Evolutionary conservation across 106 monocot species (phyloP).

Genomic region (Hemerocallis citrina): DNA sequence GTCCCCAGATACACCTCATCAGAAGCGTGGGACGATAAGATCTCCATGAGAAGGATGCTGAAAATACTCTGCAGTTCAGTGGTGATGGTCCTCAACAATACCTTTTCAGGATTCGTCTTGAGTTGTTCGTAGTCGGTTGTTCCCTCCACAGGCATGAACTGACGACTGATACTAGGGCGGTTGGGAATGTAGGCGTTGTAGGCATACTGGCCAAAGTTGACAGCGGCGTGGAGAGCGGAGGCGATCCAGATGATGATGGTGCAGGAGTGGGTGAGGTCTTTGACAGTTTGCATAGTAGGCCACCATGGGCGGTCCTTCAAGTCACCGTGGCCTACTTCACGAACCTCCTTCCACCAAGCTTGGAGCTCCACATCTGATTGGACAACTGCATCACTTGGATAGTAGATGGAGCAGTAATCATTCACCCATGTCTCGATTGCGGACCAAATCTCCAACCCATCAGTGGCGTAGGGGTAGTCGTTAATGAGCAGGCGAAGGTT

Average conservation of each 20-base stretch:
- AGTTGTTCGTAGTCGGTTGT: slow-evolving; percentile 38
- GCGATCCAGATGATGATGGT: slow-evolving; percentile 78
- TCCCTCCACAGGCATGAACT: slow-evolving; percentile 58
- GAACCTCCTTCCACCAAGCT: slow-evolving; percentile 64
- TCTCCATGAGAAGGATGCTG: slow-evolving; percentile 44
- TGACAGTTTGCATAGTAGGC: slow-evolving; percentile 38
- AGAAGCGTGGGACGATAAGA: slow-evolving; percentile 62
- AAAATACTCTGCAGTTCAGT: slow-evolving; percentile 41
- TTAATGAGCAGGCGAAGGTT: slow-evolving; percentile 43
- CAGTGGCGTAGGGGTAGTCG: slow-evolving; percentile 62
- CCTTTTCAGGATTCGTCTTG: slow-evolving; percentile 35
- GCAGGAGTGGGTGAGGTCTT: slow-evolving; percentile 31
- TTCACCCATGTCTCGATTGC: slow-evolving; percentile 68
- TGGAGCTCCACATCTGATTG: slow-evolving; percentile 34
- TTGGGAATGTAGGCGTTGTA: slow-evolving; percentile 71
- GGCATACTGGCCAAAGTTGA: slow-evolving; percentile 82
- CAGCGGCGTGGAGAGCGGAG: slow-evolving; percentile 80
- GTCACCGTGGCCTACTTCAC: slow-evolving; percentile 76
- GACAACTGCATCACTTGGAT: slow-evolving; percentile 22
- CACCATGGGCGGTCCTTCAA: slow-evolving; percentile 72
- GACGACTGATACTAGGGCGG: slow-evolving; percentile 58
- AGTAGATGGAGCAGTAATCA: slow-evolving; percentile 69
- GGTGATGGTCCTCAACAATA: slow-evolving; percentile 46
- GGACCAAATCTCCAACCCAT: slow-evolving; percentile 68
- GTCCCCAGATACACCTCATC: slow-evolving; percentile 84